Evolutionary conservation across 2,329 filamentous ascomycete genomes (phyloP), one percentile per base, ranked within the genome.

Genomic region (Aspergillus floridensis): DNA sequence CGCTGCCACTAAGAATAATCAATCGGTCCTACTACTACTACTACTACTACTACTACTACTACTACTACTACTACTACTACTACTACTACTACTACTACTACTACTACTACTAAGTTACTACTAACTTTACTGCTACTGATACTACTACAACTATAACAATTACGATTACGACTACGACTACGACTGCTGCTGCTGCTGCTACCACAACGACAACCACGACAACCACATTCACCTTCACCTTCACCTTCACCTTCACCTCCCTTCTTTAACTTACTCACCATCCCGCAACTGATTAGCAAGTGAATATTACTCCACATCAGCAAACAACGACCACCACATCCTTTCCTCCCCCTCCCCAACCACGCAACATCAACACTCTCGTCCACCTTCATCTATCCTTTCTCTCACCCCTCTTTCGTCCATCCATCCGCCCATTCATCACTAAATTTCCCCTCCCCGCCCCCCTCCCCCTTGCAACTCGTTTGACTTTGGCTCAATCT

Each of bases 1-100:
- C 61, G 61, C 63, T 63, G 59, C 60, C 59, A 59, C 50, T 24
- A 49, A 35, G 38, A 41, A 41, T 41, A 16, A 41, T 41, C 35
- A 41, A 41, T 44, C 38, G 16, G 38, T 58, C 32, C 47, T 50
- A 47, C 38, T 44, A 6, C 31, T 11, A 57, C 49, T 48, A 46
- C 7, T 31, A 14, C 49, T 16, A 51, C 10, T 46, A 32, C 32
- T 41, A 47, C 51, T 31, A 46, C 51, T 46, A 31, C 12, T 16
- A 49, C 53, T 38, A 53, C 53, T 49, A 56, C 58, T 21, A 49
- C 58, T 35, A 44, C 48, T 12, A 53, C 58, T 38, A 59, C 35
- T 46, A 46, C 12, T 11, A 49, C 53, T 38, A 53, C 53, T 22
- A 56, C 58, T 52, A 21, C 16, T 21, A 16, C 49, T 51, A 51